Base-by-base conservation (phyloP, 805 yeast species). In the Candida pini region DNA sequence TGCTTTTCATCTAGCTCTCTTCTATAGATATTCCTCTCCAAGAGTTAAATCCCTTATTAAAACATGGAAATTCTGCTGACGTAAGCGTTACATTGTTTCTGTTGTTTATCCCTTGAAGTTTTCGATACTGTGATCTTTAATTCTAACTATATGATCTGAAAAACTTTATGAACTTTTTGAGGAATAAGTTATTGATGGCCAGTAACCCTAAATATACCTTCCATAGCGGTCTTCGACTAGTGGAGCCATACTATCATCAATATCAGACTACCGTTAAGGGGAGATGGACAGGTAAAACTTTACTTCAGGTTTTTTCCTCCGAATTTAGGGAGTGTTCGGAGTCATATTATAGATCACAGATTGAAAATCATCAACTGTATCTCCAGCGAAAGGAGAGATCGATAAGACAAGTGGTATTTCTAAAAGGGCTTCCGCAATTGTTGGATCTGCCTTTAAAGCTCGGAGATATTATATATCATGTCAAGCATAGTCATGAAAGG, bases 221-320 rank as follows among this genome's bases (percentile, higher is more conserved):
- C 15, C 39, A 40, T 21, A 51, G 58, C 37, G 71, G 70, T 0
- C 46, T 68, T 9, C 47, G 73, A 17, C 49, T 56, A 18, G 64
- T 70, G 10, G 45, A 52, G 33, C 75, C 76, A 2, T 69, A 68
- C 38, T 62, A 57, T 33, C 55, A 55, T 30, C 52, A 50, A 1
- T 58, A 65, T 17, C 41, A 47, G 12, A 55, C 64, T 4, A 55
- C 60, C 20, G 69, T 62, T 4, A 69, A 68, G 43, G 71, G 71
- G 1, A 47, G 76, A 33, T 70, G 75, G 74, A 43, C 60, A 7
- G 53, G 55, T 3, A 55, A 53, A 34, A 49, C 66, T 1, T 50
- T 68, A 2, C 33, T 62, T 16, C 66, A 68, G 14, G 63, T 69
- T 5, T 48, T 68, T 20, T 39, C 53, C 2, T 45, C 51, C 4